Percentiles rank a stretch among this genome's conserved stretches.
phyloP scores from a whole-genome alignment of 2,329 filamentous ascomycete species.

The Dendryphion nanum region DNA sequence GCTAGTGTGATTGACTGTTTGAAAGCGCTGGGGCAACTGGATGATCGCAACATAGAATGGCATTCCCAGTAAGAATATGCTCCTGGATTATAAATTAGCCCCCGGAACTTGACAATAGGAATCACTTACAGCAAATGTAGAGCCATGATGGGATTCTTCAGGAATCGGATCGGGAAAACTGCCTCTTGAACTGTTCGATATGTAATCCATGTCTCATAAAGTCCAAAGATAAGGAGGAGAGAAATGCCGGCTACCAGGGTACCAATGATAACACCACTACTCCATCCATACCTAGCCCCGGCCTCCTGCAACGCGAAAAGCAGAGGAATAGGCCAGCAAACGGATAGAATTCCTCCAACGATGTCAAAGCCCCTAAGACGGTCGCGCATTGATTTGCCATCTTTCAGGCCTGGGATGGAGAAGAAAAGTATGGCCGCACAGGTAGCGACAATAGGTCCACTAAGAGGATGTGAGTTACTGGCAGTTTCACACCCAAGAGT shows the following conservation, averaged over 20 bases:
- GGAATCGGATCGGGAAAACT: slow-evolving; percentile 27
- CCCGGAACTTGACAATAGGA: neutral
- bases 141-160: slow-evolving; percentile 20
- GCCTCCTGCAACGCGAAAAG: slow-evolving; percentile 34
- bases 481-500: neutral
- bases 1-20: slow-evolving; percentile 28
- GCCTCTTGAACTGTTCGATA: slow-evolving; percentile 22
- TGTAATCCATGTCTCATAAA: slow-evolving; percentile 29
- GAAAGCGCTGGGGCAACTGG: slow-evolving; percentile 33
- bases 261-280: slow-evolving; percentile 27
- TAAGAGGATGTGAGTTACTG: slow-evolving; percentile 1
- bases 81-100: slow-evolving; percentile 7
- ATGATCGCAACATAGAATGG: slow-evolving; percentile 29
- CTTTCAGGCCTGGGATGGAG: slow-evolving; percentile 23
- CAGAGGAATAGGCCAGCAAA: slow-evolving; percentile 31
- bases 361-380: slow-evolving; percentile 27
- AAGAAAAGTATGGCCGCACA: slow-evolving; percentile 22
- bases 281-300: slow-evolving; percentile 19
- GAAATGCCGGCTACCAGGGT: slow-evolving; percentile 25
- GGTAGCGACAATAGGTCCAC: slow-evolving; percentile 23
- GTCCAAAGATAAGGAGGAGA: slow-evolving; percentile 21
- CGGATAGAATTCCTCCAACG: slow-evolving; percentile 26
- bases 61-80: slow-evolving; percentile 27
- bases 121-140: slow-evolving; percentile 22
- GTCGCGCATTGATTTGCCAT: slow-evolving; percentile 25